Base-by-base conservation (phyloP, 2,329 filamentous ascomycete species). In the Colletotrichum salicis region DNA sequence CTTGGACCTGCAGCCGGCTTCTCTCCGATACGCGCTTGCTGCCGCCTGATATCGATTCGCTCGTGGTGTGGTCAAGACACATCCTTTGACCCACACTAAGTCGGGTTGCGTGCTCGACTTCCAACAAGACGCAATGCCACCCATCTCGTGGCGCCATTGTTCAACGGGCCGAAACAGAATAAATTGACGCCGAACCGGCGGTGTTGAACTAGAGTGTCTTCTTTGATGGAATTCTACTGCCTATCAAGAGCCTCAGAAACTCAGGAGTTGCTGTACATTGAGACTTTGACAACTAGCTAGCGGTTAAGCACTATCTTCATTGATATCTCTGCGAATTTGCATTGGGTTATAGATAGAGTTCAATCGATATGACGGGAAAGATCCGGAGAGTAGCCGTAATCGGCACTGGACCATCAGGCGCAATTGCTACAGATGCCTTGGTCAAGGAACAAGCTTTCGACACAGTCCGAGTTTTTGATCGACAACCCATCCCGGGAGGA, bases 341-440 rank as follows among this genome's bases (percentile, higher is more conserved):
- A 41, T 41, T 41, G 15, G 19, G 37, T 1, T 19, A 8, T 19
- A 19, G 0, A 13, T 7, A 13, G 37, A 19, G 19, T 35, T 19
- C 12, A 31, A 5, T n/a, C 6, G 19, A 27, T 5, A 72, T 70
- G 61, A 0, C 27, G 5, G 48, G 27, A 0, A 70, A 63, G 67
- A 71, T 71, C 7, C 67, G 67, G 15, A 74, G 79, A 15, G 84
- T 90, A 7, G 89, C 88, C 41, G 84, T 90, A 4, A 88, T 91
- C 72, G 88, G 89, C 12, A 84, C 88, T 1, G 88, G 89, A 1
- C 89, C 89, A 1, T 82, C 87, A 1, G 89, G 89, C 1, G 87
- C 87, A 22, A 90, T 90, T 71, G 79, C 87, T 1, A 84, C 89
- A 3, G 88, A 90, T 80, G 88, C 88, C 3, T 77, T 91, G 54